These are phyloP conservation scores for Sextonia rubra DNA, from an alignment of 164 flowering plant genomes.

Conservation along the genomic window DNA sequence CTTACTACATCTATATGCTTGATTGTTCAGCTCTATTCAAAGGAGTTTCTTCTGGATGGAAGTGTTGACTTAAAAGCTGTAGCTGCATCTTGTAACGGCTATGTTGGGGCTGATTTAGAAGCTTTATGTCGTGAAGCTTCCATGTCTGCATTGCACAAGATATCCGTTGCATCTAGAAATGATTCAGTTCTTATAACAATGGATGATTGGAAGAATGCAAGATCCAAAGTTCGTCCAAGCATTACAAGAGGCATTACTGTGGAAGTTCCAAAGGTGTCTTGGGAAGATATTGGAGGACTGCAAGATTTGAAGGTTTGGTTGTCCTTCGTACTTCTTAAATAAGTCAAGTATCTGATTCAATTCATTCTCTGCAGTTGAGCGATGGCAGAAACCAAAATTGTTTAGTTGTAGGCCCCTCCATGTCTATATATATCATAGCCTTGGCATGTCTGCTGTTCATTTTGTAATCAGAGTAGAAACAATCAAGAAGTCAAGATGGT, in stretches of 20 bases:
- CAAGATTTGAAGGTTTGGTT: constrained; percentile 71
- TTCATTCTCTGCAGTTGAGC: neutral
- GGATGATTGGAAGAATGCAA: constrained; percentile 81
- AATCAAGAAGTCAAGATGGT: too few relatives aligned
- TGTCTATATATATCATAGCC: too few relatives aligned
- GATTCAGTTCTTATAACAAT: constrained; percentile 27
- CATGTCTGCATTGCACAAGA: constrained; percentile 40
- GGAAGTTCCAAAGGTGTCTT: constrained; percentile 81
- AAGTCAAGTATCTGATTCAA: neutral
- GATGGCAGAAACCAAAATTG: neutral
- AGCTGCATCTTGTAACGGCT: constrained; percentile 91
- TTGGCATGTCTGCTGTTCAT: too few relatives aligned
- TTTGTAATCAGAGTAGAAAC: too few relatives aligned
- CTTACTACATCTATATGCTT: neutral
- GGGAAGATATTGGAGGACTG: constrained; percentile 96
- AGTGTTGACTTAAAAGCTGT: constrained; percentile 57
- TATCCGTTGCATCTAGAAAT: constrained; percentile 26
- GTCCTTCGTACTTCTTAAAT: neutral
- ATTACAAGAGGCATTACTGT: constrained; percentile 89
- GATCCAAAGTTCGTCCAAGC: constrained; percentile 79
- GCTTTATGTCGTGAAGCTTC: constrained; percentile 84
- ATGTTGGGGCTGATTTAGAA: constrained; percentile 96
- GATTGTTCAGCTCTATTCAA: constrained; percentile 69
- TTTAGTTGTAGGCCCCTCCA: neutral
- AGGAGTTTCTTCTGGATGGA: constrained; percentile 56